Conservation (phyloP, 2,329 filamentous ascomycete genomes). For the Beauveria sp. region DNA sequence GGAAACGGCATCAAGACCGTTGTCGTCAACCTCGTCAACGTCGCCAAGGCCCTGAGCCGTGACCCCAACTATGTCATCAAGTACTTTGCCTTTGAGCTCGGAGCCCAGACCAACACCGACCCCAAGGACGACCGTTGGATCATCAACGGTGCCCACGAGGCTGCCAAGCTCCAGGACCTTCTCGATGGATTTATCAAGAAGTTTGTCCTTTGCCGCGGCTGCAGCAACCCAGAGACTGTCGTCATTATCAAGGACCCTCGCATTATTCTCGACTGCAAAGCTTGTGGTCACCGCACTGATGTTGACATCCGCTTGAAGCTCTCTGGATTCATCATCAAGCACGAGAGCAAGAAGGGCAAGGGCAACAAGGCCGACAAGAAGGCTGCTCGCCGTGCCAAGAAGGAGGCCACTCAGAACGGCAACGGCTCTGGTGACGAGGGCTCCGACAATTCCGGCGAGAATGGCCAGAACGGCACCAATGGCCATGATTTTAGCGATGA, state of each 20-base stretch:
- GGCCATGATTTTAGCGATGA: constrained; percentile 59
- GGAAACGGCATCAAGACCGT: constrained; percentile 99
- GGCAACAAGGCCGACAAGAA: constrained; percentile 92
- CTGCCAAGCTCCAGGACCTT: constrained; percentile 92
- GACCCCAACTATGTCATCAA: constrained; percentile 96
- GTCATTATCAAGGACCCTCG: constrained; percentile 85
- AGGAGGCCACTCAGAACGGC: constrained; percentile 55
- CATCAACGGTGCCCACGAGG: constrained; percentile 97
- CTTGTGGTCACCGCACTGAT: constrained; percentile 86
- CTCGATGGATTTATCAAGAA: constrained; percentile 97
- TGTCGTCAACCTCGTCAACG: constrained; percentile 91
- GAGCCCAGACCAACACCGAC: constrained; percentile 96
- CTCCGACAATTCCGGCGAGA: constrained; percentile 44
- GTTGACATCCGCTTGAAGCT: constrained; percentile 93
- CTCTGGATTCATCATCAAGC: constrained; percentile 95
- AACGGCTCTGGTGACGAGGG: constrained; percentile 44
- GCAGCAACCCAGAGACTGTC: constrained; percentile 98
- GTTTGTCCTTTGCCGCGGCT: constrained; percentile 99
- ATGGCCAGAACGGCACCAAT: constrained; percentile 44
- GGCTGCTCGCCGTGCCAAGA: constrained; percentile 85
- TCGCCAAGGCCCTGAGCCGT: constrained; percentile 84
- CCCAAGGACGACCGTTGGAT: constrained; percentile 98
- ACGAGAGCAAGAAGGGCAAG: constrained; percentile 87
- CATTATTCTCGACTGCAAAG: constrained; percentile 96
- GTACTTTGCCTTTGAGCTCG: constrained; percentile 98